Base-by-base conservation (phyloP, 2,329 filamentous ascomycete species). In the Alternaria atra region DNA sequence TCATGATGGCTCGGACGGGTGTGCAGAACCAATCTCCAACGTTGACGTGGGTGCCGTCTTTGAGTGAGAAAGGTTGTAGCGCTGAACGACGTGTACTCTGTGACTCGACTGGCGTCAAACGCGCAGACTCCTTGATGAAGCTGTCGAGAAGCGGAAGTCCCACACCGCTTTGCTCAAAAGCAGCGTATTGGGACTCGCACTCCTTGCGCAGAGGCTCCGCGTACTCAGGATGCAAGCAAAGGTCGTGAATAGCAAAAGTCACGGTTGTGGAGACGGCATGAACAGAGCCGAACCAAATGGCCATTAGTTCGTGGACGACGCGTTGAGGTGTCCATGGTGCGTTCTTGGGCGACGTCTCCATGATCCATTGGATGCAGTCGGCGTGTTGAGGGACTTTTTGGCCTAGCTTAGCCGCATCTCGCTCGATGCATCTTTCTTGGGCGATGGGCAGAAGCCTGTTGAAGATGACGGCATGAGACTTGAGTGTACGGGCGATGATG, bases 241-340 rank as follows among this genome's bases (percentile, higher is more conserved):
- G 53, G 51, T 67, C 64, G 34, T 67, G 60, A 12, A 70, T 67
- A 1, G 66, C 62, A 47, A 70, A 68, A 6, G 58, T 61, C 2
- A 64, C 48, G 2, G 58, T 67, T 47, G 69, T 73, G 0, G 74
- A 64, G 1, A 73, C 20, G 2, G 55, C 60, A 30, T 78, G 75
- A 1, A 78, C 70, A 0, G 75, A 75, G 1, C 76, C 75, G 43
- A 77, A 78, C 76, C 75, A 78, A 2, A 78, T 71, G 2, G 73
- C 76, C 61, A 78, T 77, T 2, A 78, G 30, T 23, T 78, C 75
- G 37, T 73, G 63, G 0, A 74, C 65, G 1, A 77, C 57, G 0
- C 73, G 69, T 20, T 66, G 40, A 0, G 69, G 53, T 2, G 74
- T 62, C 73, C 75, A 76, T 0, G 69, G 67, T 2, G 65, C 66